Evolutionary conservation across 2,329 filamentous ascomycete species (phyloP).

Genomic region (Colletotrichum spaethianum): DNA sequence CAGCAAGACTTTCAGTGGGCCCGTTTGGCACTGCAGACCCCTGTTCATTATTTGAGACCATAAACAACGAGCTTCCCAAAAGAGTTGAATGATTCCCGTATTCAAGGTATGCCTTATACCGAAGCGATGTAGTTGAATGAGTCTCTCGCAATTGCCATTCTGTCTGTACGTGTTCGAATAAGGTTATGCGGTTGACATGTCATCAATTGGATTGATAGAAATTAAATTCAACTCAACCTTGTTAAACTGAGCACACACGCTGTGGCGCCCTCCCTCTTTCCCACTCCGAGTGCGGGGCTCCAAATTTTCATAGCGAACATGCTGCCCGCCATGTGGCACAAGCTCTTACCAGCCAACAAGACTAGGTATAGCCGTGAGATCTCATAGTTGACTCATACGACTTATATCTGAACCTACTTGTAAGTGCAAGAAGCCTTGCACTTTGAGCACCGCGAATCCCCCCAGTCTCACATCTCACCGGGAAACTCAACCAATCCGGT

Average conservation of each 20-base stretch:
- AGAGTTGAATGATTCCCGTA: background rate
- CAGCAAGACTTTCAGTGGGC: slow-evolving; percentile 7
- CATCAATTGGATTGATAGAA: slow-evolving; percentile 2
- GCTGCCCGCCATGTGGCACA: slow-evolving; percentile 15
- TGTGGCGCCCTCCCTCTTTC: background rate
- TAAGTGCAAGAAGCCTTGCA: slow-evolving; percentile 9
- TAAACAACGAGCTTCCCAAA: background rate
- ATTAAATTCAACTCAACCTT: slow-evolving; percentile 8
- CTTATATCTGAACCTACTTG: background rate
- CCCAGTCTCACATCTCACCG: background rate
- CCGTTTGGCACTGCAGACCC: background rate
- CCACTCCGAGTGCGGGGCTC: slow-evolving; percentile 38
- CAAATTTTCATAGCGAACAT: slow-evolving; percentile 33
- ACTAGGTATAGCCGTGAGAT: slow-evolving; percentile 12
- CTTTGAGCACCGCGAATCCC: background rate
- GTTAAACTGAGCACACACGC: background rate
- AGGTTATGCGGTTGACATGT: slow-evolving; percentile 6
- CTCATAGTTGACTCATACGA: slow-evolving; percentile 33
- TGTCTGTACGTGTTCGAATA: background rate
- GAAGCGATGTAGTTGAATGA: background rate
- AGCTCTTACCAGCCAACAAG: background rate
- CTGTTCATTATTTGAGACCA: background rate
- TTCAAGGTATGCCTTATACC: background rate
- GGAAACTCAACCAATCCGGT: slow-evolving; percentile 20
- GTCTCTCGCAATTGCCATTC: background rate